Conservation (phyloP, 306 rosid genomes). For the Gillenia trifoliata region DNA sequence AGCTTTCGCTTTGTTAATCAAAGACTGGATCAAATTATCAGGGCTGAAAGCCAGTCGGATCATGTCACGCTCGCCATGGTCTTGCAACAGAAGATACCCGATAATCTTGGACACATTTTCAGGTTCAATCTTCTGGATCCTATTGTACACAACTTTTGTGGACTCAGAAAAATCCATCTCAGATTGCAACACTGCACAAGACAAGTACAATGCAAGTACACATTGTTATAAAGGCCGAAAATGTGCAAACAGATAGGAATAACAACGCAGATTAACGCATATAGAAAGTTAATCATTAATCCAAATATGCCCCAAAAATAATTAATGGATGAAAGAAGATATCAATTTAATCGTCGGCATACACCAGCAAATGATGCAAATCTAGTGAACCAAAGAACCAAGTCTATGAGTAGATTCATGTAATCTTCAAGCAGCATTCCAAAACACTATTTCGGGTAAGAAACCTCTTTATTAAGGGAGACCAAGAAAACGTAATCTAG, state of each 20-base stretch:
- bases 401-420: background rate
- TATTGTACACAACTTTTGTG: constrained; percentile 26
- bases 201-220: background rate
- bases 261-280: background rate
- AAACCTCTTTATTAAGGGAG: background rate
- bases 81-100: constrained; percentile 33
- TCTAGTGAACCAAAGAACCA: background rate
- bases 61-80: constrained; percentile 34
- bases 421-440: background rate
- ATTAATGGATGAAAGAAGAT: background rate
- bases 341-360: background rate
- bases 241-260: background rate
- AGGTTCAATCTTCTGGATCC: constrained; percentile 37
- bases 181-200: constrained; percentile 8
- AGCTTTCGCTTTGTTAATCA: constrained; percentile 36
- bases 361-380: background rate
- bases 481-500: background rate
- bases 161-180: constrained; percentile 34
- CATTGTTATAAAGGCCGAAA: background rate
- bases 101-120: constrained; percentile 33
- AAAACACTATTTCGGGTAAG: background rate
- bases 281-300: background rate
- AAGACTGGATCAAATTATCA: constrained; percentile 25
- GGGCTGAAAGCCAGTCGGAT: constrained; percentile 46
- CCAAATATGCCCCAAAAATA: background rate